Conservation (phyloP, 2,329 filamentous ascomycete genomes). For the Sporothrix luriei region DNA sequence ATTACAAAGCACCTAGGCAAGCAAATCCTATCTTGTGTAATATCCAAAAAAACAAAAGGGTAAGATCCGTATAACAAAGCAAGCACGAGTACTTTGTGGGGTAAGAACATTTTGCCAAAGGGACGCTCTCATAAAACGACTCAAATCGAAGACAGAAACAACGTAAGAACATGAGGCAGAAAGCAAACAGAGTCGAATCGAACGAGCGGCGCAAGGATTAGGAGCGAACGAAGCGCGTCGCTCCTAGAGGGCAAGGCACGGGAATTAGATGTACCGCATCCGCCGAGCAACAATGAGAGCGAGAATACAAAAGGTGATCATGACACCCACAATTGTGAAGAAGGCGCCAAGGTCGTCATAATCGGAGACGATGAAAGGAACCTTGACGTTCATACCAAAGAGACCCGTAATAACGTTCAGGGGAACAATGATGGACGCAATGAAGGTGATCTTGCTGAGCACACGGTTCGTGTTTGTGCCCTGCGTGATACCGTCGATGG, state of each 20-base stretch:
- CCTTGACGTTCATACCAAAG: conserved; percentile 83
- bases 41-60: conserved; percentile 1
- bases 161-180: neutral
- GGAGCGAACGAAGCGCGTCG: neutral
- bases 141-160: neutral
- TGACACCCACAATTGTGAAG: conserved; percentile 54
- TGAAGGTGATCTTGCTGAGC: conserved; percentile 90
- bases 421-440: conserved; percentile 94
- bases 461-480: conserved; percentile 87
- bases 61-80: conserved; percentile 17
- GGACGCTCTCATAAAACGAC: neutral
- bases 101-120: conserved; percentile 20
- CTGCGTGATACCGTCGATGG: conserved; percentile 85
- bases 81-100: conserved; percentile 6
- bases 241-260: neutral
- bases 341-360: conserved; percentile 58
- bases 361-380: conserved; percentile 61
- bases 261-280: conserved; percentile 50
- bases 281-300: conserved; percentile 52
- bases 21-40: conserved; percentile 9
- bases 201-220: neutral
- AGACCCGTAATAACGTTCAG: conserved; percentile 88
- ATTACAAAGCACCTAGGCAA: conserved; percentile 4
- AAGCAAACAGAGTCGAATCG: neutral
- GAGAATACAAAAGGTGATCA: conserved; percentile 56